Evolutionary conservation across 371 early-diverging fungal genomes (phyloP).

Genomic region (Coemansia sp.): DNA sequence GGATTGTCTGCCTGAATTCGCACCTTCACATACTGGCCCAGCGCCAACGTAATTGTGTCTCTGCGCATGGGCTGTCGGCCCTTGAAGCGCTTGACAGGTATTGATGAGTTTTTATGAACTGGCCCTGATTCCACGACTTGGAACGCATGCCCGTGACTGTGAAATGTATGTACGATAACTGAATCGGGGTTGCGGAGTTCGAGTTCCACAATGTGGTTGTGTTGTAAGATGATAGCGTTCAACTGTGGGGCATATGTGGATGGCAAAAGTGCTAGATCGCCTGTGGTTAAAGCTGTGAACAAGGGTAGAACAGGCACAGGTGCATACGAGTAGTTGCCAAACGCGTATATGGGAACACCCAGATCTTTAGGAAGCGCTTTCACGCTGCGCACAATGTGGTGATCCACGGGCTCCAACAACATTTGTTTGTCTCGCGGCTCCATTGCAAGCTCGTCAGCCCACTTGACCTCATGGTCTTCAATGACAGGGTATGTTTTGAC

Average conservation of each 20-base stretch:
- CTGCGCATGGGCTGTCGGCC: not conserved
- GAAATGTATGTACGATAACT: conserved; percentile 71
- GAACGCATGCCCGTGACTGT: conserved; percentile 82
- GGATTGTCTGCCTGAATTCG: conserved; percentile 76
- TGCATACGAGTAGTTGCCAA: not conserved
- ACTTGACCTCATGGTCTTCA: conserved; percentile 44
- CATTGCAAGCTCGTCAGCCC: conserved; percentile 54
- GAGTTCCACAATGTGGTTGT: conserved; percentile 58
- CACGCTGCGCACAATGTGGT: not conserved
- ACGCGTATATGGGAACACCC: conserved; percentile 61
- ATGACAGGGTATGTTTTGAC: not conserved
- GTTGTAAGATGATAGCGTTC: conserved; percentile 44
- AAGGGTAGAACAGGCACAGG: conserved; percentile 65
- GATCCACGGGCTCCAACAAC: conserved; percentile 8
- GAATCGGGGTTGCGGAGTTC: conserved; percentile 65
- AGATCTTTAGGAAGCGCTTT: conserved; percentile 52
- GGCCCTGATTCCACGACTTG: conserved; percentile 63
- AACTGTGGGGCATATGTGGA: conserved; percentile 61
- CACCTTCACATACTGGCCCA: conserved; percentile 57
- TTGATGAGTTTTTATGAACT: not conserved
- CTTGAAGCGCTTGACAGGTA: not conserved
- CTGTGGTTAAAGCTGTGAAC: conserved; percentile 63
- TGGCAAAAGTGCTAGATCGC: conserved; percentile 54
- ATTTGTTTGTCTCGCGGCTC: conserved; percentile 5
- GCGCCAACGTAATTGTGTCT: conserved; percentile 51